Conservation (phyloP, 2,329 filamentous ascomycete species). For the Scorias spongiosa region DNA sequence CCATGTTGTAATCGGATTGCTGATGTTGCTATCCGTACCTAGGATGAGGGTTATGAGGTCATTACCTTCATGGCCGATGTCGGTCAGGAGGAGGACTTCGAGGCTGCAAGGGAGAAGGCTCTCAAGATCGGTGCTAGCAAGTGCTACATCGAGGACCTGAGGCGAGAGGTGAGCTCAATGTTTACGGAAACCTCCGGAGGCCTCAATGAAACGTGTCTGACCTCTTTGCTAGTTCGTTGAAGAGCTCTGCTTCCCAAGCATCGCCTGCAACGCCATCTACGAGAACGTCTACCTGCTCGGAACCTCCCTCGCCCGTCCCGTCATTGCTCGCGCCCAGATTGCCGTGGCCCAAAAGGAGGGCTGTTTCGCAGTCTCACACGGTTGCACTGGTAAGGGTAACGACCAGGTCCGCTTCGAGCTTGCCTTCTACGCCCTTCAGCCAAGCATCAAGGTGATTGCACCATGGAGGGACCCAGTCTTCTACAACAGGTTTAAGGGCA, state of each 20-base stretch:
- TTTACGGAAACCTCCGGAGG: no score
- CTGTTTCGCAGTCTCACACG: slow-evolving; percentile 33
- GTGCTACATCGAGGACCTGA: slow-evolving; percentile 49
- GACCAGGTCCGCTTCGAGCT: slow-evolving; percentile 53
- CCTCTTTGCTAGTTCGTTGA: slow-evolving; percentile 50
- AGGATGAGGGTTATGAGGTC: slow-evolving; percentile 44
- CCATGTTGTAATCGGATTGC: neutral
- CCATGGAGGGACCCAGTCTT: slow-evolving; percentile 59
- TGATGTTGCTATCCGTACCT: slow-evolving; percentile 10
- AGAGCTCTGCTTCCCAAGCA: slow-evolving; percentile 63
- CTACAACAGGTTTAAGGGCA: slow-evolving; percentile 55
- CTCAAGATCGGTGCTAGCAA: slow-evolving; percentile 52
- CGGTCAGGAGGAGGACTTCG: slow-evolving; percentile 49
- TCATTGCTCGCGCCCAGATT: slow-evolving; percentile 55
- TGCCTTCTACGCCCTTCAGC: slow-evolving; percentile 46
- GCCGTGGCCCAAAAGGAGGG: slow-evolving; percentile 47
- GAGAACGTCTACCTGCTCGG: slow-evolving; percentile 49
- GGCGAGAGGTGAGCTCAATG: slow-evolving; percentile 25
- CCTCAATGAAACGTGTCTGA: no score
- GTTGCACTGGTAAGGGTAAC: slow-evolving; percentile 50
- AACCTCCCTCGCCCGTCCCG: slow-evolving; percentile 46
- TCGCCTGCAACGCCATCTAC: slow-evolving; percentile 50
- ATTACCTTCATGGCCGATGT: slow-evolving; percentile 58
- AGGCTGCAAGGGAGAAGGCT: slow-evolving; percentile 58
- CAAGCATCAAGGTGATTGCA: slow-evolving; percentile 56